A percentile compares a stretch with the other conserved stretches of the same genome.
phyloP scores from a whole-genome alignment of 805 yeast genomes.

The Nakazawaea siamensis region DNA sequence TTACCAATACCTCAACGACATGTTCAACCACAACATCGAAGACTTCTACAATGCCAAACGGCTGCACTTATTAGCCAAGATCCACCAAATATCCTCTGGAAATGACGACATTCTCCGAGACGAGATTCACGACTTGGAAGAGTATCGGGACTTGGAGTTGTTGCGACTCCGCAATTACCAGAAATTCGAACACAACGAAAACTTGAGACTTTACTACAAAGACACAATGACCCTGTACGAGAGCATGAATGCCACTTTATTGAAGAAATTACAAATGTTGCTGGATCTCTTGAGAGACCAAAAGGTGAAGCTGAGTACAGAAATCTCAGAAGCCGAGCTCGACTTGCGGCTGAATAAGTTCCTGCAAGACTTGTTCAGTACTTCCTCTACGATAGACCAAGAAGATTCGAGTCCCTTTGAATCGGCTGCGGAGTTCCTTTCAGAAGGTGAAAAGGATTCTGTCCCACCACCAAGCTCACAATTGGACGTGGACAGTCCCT shows the following conservation, averaged over 20 bases:
- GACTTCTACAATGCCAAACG: background rate
- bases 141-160: conserved; percentile 5
- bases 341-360: background rate
- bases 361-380: background rate
- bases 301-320: background rate
- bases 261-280: conserved; percentile 3
- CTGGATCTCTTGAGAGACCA: background rate
- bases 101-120: background rate
- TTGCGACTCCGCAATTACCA: background rate
- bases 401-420: too few relatives aligned
- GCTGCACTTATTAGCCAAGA: background rate
- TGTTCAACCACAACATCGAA: conserved; percentile 1
- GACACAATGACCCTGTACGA: conserved; percentile 3
- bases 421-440: too few relatives aligned
- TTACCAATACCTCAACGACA: background rate
- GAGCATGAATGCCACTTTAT: background rate
- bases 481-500: too few relatives aligned
- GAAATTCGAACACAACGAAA: conserved; percentile 5
- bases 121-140: conserved; percentile 1
- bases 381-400: too few relatives aligned
- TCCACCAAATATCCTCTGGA: background rate
- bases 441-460: too few relatives aligned
- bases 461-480: too few relatives aligned
- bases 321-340: background rate
- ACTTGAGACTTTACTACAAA: conserved; percentile 3